These are phyloP conservation scores for Aspergillus sp. DNA, from an alignment of 2,329 filamentous ascomycete species.

Conservation along the genomic window DNA sequence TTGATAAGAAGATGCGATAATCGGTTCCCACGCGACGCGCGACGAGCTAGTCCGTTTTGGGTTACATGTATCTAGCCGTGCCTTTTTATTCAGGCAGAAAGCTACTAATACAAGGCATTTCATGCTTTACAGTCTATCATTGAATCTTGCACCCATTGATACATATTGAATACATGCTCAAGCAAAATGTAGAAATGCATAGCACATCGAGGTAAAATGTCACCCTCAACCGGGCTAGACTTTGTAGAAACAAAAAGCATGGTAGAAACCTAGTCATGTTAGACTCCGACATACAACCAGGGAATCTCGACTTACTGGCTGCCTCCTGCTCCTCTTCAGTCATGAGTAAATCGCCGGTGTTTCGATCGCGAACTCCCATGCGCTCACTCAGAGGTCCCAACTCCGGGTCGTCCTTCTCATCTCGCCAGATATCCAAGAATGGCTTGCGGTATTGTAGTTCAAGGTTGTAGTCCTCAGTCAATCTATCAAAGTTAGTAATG, in stretches of 20 bases:
- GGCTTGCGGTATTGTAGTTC: conserved; percentile 91
- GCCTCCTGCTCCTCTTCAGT: conserved; percentile 88
- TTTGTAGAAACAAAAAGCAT: conserved; percentile 97
- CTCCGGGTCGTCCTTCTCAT: conserved; percentile 79
- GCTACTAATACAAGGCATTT: background rate
- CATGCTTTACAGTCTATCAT: background rate
- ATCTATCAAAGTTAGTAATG: conserved; percentile 25
- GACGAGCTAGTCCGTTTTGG: conserved; percentile 27
- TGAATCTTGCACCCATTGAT: background rate
- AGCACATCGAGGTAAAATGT: conserved; percentile 4
- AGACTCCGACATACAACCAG: no score
- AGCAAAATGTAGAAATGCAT: background rate
- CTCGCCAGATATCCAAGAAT: conserved; percentile 86
- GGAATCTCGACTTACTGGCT: conserved; percentile 48
- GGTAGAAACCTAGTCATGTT: conserved; percentile 61
- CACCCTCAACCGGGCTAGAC: conserved; percentile 48
- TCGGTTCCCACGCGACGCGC: conserved; percentile 18
- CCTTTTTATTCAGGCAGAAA: conserved; percentile 1
- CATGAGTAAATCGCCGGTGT: conserved; percentile 63
- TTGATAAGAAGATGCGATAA: conserved; percentile 5
- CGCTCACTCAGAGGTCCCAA: conserved; percentile 82
- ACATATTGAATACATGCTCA: no score
- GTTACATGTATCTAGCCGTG: conserved; percentile 11
- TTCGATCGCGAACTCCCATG: conserved; percentile 84
- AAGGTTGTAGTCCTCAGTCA: conserved; percentile 94